These are phyloP conservation scores for Dioscorea zingiberensis DNA, from an alignment of 106 monocot genomes.

Conservation along the genomic window DNA sequence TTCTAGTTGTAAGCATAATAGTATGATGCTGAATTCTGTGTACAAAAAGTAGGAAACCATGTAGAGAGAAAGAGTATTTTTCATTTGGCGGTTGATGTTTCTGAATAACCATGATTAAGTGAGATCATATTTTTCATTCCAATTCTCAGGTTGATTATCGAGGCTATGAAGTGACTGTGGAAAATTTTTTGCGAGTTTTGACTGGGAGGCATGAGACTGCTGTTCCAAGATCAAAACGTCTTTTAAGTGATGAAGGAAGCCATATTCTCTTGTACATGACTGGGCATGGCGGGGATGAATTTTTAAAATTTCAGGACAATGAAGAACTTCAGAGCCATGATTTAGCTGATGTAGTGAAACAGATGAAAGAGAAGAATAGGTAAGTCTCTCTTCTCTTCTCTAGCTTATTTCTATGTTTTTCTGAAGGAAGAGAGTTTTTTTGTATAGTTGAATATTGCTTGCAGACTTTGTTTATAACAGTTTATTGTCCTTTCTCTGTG, in stretches of 20 bases:
- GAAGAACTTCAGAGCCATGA: constrained; percentile 99
- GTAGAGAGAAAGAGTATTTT: too few relatives aligned
- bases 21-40: too few relatives aligned
- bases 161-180: constrained; percentile 98
- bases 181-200: constrained; percentile 86
- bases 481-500: not conserved
- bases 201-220: constrained; percentile 91
- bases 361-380: constrained; percentile 96
- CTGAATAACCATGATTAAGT: too few relatives aligned
- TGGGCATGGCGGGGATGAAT: constrained; percentile 93
- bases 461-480: not conserved
- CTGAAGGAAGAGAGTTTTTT: not conserved
- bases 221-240: constrained; percentile 92
- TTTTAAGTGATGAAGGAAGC: constrained; percentile 96
- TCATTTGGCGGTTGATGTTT: too few relatives aligned
- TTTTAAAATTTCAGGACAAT: constrained; percentile 93
- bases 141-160: constrained; percentile 85
- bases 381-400: constrained; percentile 10
- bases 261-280: constrained; percentile 98
- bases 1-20: too few relatives aligned
- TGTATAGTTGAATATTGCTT: not conserved
- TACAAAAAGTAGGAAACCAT: too few relatives aligned
- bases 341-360: constrained; percentile 97
- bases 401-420: not conserved
- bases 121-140: not conserved